A percentile compares a stretch with the other conserved stretches of the same genome.
phyloP scores from a whole-genome alignment of 2,329 filamentous ascomycete genomes.

The Didymella arachidicola region DNA sequence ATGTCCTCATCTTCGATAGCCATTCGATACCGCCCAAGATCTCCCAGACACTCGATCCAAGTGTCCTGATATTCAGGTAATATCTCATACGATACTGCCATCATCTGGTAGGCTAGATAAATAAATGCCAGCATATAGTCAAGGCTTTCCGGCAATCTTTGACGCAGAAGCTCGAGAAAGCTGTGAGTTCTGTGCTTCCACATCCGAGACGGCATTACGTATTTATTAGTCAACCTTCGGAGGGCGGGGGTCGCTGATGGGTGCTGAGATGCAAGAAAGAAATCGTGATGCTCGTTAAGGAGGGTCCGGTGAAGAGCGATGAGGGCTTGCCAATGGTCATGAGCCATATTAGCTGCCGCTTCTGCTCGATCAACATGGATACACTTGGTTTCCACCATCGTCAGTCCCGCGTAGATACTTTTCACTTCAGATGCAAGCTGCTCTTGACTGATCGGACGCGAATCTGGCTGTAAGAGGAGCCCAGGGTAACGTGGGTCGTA shows the following conservation, averaged over 20 bases:
- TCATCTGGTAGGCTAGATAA: constrained; percentile 87
- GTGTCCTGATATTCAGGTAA: constrained; percentile 84
- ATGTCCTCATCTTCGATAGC: constrained; percentile 86
- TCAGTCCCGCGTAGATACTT: constrained; percentile 80
- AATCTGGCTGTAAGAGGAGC: too few relatives aligned
- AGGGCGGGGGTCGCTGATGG: constrained; percentile 67
- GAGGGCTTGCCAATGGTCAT: constrained; percentile 83
- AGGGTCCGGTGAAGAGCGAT: constrained; percentile 83
- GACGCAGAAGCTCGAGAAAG: constrained; percentile 73
- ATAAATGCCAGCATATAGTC: constrained; percentile 94
- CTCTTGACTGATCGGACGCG: too few relatives aligned
- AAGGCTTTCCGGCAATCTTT: constrained; percentile 75
- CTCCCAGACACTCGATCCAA: constrained; percentile 93
- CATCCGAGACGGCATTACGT: constrained; percentile 91
- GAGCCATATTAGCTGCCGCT: constrained; percentile 58
- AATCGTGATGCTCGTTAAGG: constrained; percentile 71
- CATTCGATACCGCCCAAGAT: constrained; percentile 86
- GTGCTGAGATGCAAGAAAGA: constrained; percentile 84
- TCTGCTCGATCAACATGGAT: constrained; percentile 79
- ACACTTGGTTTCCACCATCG: constrained; percentile 87
- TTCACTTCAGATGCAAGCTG: constrained; percentile 68
- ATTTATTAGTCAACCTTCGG: constrained; percentile 72
- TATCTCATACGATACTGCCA: constrained; percentile 85
- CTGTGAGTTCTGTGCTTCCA: constrained; percentile 93
- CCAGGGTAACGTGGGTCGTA: too few relatives aligned